Base-by-base conservation (phyloP, 2,329 filamentous ascomycete genomes). In the Ceratocystiopsis minuta region DNA sequence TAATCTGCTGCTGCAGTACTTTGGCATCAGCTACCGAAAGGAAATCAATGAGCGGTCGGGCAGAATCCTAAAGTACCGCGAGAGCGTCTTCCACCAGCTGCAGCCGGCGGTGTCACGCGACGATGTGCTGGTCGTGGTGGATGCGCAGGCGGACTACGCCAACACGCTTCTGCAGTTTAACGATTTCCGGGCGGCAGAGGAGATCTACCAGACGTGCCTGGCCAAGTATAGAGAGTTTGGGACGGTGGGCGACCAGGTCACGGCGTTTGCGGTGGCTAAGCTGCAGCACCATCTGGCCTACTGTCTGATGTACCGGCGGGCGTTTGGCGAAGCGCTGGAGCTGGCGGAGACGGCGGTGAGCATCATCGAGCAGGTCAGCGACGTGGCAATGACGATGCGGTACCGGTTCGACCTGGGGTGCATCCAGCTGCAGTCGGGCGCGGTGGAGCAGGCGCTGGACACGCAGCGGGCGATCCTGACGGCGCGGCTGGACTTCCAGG, bases 91-190 rank as follows among this genome's bases (percentile, higher is more conserved):
- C 9, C 28, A n/a, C 3, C 18, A 38, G 16, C n/a, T 32, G 11
- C n/a, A 34, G 11, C n/a, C 5, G 1, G 31, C 32, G 11, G 36
- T 37, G 18, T 39, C 36, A 7, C n/a, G 16, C 3, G 43, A 44
- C 15, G 43, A 45, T 20, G 24, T 31, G 34, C 34, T 48, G 10
- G 38, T 43, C 6, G 15, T 46, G 15, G 43, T 38, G 37, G 41
- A 47, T n/a, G 47, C 45, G 5, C 40, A 39, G 10, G 47, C 47
- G 10, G 47, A 48, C 37, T 48, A 48, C n/a, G 47, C 47, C 41
- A 48, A 48, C 42, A 47, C 47, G 3, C 38, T 48, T 20, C 36
- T 48, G 36, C 45, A 48, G 43, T 48, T 47, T 36, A 45, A 48
- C 40, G 47, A 47, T 38, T 44, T 41, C 18, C 18, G 16, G n/a